Conservation (phyloP, 352 stramenopile genomes). For the Plasmopara muralis region DNA sequence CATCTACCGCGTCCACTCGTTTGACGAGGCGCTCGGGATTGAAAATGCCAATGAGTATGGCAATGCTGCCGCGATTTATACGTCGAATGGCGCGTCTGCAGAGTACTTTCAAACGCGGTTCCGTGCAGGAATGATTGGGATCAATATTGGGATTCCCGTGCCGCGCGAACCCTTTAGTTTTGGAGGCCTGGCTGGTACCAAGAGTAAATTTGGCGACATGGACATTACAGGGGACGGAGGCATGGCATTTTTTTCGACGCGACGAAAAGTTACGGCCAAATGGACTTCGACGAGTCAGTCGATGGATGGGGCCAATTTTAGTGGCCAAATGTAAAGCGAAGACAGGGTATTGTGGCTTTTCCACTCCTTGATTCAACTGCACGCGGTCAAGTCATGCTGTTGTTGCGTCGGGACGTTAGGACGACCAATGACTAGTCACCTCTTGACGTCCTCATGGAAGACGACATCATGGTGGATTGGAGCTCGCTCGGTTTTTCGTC, state of each 20-base stretch:
- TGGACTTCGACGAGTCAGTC: conserved; percentile 68
- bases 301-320: conserved; percentile 64
- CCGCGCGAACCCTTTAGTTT: conserved; percentile 95
- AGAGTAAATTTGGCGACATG: conserved; percentile 97
- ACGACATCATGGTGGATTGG: too few species aligned
- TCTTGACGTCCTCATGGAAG: too few species aligned
- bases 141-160: conserved; percentile 96
- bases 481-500: too few species aligned
- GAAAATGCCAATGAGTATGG: conserved; percentile 96
- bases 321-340: conserved; percentile 46
- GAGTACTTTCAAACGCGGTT: conserved; percentile 93
- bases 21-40: conserved; percentile 93
- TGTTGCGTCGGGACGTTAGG: too few species aligned
- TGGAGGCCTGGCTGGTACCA: conserved; percentile 94
- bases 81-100: conserved; percentile 87
- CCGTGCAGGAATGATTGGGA: conserved; percentile 90
- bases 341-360: too few species aligned
- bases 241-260: conserved; percentile 97
- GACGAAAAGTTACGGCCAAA: conserved; percentile 96
- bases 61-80: conserved; percentile 97
- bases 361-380: too few species aligned
- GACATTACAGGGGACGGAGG: conserved; percentile 97
- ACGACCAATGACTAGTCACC: too few species aligned
- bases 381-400: too few species aligned
- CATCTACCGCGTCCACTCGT: conserved; percentile 73